phyloP scores from a whole-genome alignment of 148 eudicot species.

The Rhododendron ovatum region DNA sequence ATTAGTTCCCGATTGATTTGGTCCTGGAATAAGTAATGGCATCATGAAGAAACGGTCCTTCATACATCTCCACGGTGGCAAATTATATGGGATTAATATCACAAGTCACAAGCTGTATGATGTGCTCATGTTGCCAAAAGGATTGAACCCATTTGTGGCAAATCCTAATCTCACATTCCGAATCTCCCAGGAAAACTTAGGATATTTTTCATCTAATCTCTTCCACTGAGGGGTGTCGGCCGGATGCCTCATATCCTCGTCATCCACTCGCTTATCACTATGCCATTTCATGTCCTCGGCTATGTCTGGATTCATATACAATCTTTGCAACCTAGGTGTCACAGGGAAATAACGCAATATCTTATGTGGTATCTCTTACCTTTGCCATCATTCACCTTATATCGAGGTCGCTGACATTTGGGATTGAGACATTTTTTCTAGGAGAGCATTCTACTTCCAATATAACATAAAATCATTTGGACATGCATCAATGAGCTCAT shows the following conservation, averaged over 20 bases:
- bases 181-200: neutral
- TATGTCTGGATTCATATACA: neutral
- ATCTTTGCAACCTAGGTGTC: neutral
- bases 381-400: neutral
- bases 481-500: neutral
- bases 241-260: neutral
- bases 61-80: slow-evolving; percentile 19
- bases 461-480: neutral
- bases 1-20: neutral
- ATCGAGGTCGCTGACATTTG: neutral
- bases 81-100: slow-evolving; percentile 10
- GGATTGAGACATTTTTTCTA: neutral
- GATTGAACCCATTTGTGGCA: neutral
- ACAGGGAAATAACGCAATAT: neutral
- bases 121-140: slow-evolving; percentile 4
- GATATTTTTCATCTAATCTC: neutral
- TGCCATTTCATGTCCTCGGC: slow-evolving; percentile 9
- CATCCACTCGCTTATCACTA: neutral
- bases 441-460: neutral
- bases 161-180: neutral
- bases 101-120: slow-evolving; percentile 19
- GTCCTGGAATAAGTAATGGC: slow-evolving; percentile 1
- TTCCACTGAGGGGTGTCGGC: neutral
- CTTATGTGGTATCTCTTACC: neutral
- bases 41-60: slow-evolving; percentile 14